These are phyloP conservation scores for Ceratocystis harringtonii DNA, from an alignment of 2,329 filamentous ascomycete species.

Conservation along the genomic window DNA sequence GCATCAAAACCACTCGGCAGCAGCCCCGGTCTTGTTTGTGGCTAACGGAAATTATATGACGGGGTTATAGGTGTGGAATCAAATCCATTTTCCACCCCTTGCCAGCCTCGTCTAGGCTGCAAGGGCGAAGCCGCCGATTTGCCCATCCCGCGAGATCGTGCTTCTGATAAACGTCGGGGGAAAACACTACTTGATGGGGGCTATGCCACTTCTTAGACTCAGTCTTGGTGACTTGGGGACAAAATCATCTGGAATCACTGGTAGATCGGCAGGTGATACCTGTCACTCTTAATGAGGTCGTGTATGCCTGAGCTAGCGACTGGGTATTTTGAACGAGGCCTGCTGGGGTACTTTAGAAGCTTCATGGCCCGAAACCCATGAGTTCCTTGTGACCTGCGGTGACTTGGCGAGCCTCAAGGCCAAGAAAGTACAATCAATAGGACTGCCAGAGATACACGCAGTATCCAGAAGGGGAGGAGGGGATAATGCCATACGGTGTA, in stretches of 20 bases:
- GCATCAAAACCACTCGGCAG: neutral
- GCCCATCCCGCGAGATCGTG: too few species aligned
- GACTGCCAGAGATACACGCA: too few species aligned
- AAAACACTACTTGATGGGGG: too few species aligned
- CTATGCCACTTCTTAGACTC: too few species aligned
- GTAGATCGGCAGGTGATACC: neutral
- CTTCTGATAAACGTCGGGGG: too few species aligned
- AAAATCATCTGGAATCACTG: neutral
- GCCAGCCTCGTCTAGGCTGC: neutral
- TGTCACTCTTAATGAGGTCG: neutral
- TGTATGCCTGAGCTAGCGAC: neutral
- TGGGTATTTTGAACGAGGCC: neutral
- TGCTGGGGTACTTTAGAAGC: neutral
- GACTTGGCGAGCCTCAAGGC: neutral
- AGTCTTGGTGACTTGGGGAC: too few species aligned
- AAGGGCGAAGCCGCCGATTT: too few species aligned
- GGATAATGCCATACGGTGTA: neutral
- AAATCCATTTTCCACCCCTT: constrained; percentile 2
- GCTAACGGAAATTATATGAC: neutral
- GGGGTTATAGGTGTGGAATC: neutral
- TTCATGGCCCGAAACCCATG: neutral
- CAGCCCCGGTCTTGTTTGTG: neutral
- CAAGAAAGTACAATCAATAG: neutral
- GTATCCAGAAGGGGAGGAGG: too few species aligned
- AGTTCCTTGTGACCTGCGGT: neutral